Base-by-base conservation (phyloP, 257 asterid genomes). In the Ilex asprella region DNA sequence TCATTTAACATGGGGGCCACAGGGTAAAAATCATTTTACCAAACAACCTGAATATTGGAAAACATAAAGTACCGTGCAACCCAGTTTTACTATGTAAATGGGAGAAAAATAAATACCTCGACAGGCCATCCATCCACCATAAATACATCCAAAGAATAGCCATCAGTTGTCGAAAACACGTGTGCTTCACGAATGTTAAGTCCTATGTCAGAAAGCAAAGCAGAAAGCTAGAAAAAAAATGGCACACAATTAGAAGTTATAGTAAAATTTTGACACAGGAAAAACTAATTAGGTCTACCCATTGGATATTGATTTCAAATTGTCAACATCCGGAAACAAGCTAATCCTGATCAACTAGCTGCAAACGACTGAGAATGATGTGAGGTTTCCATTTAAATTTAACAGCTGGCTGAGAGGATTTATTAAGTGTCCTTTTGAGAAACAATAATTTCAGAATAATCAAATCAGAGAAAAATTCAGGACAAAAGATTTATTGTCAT, bases 111-210 rank as follows among this genome's bases (percentile, higher is more conserved):
- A 67, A 61, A 56, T 86, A 92, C 98, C 98, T 88, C 97, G 58
- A 65, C 61, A 63, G 78, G 85, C 98, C 97, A 92, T 70, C 98
- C 98, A 69, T 92, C 98, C 57, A 92, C 97, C 75, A 84, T 95
- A 80, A 92, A 92, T 51, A 88, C 95, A 62, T 86, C 94, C 66
- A 92, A 73, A 14, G 97, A 92, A 75, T 84, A 92, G 71, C 95
- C 95, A 82, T 92, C 98, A 12, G 70, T 73, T 43, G 98, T 92
- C 57, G 97, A 88, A 72, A 88, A 91, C 57, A 91, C 93, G 83
- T 91, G 98, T 79, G 98, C 98, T 80, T 88, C 98, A 60, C 97
- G 98, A 71, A 91, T 91, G 72, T 91, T 88, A 53, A 88, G 95
- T 70, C 97, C 98, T 32, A 85, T 79, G 71, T 88, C 95, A 63